phyloP scores from a whole-genome alignment of 805 yeast species.

The Kuraishia floccosa region DNA sequence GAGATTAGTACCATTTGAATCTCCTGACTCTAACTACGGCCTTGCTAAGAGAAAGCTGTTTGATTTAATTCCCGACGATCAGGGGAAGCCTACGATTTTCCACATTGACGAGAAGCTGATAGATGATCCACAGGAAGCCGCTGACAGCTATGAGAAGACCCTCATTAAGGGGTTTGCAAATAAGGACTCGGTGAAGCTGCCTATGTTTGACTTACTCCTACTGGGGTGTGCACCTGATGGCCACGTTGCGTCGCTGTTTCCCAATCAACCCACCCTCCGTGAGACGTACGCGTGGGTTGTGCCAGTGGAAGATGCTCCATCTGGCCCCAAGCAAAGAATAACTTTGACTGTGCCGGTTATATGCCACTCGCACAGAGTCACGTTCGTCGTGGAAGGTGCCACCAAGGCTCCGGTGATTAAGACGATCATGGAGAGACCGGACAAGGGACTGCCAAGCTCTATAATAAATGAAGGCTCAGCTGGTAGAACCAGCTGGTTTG shows the following conservation, averaged over 20 bases:
- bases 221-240: slow-evolving; percentile 99
- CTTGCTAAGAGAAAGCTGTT: slow-evolving; percentile 73
- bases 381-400: slow-evolving; percentile 94
- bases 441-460: slow-evolving; percentile 88
- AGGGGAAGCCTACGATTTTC: slow-evolving; percentile 55
- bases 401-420: slow-evolving; percentile 89
- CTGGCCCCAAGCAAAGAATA: slow-evolving; percentile 77
- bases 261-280: slow-evolving; percentile 78
- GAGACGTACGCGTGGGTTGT: slow-evolving; percentile 93
- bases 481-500: slow-evolving; percentile 95
- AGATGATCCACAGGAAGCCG: slow-evolving; percentile 81
- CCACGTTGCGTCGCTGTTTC: slow-evolving; percentile 93
- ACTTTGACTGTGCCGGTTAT: slow-evolving; percentile 91
- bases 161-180: slow-evolving; percentile 87
- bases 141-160: slow-evolving; percentile 83
- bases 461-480: slow-evolving; percentile 95
- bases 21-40: slow-evolving; percentile 84
- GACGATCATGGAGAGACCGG: slow-evolving; percentile 93
- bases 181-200: slow-evolving; percentile 91
- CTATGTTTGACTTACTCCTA: slow-evolving; percentile 83
- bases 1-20: slow-evolving; percentile 80
- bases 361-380: slow-evolving; percentile 84
- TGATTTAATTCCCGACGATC: slow-evolving; percentile 46
- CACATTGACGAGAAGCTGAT: slow-evolving; percentile 75
- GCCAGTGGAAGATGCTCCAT: slow-evolving; percentile 86